Evolutionary conservation across 2,329 filamentous ascomycete species (phyloP), one percentile per base, ranked within the genome.

Genomic region (Whalleya microplaca): DNA sequence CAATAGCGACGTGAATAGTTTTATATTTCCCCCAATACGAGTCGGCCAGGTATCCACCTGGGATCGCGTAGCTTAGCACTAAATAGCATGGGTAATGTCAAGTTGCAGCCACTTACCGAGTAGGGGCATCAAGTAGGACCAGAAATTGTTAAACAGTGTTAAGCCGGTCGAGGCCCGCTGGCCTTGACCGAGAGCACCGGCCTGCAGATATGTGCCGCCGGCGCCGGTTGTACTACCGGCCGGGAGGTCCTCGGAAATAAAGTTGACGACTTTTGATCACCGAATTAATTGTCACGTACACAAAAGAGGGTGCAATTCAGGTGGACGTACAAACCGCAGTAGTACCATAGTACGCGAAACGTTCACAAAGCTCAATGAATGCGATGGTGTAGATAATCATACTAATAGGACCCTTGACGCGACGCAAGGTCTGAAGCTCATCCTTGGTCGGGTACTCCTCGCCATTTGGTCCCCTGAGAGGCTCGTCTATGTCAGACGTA

Each of bases 341-440:
- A 8, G 82, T 84, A 41, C 86, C 86, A 66, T 87, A 88, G 74
- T 85, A 88, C 4, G 83, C 82, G 66, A 87, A 87, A 18, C 84
- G 79, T 70, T 88, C 85, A 71, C 83, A 86, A 45, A 88, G 69
- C 71, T 89, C 85, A 45, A 87, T 80, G 63, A 88, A 84, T 1
- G 82, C 84, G 51, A 89, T 78, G 5, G 81, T 85, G 69, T 80
- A 86, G 2, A 80, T 76, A 8, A 76, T 75, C 78, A 78, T 84
- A 8, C 79, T 80, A 18, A 87, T 78, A 59, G 74, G 76, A 48
- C 80, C 82, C 37, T 80, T 77, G 9, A 85, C 76, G 59, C 82
- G 81, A 37, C 77, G 77, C 4, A 85, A 71, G 3, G 80, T 81
- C 2, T 61, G 61, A n/a, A 83, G 65, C 43, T 85, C 82, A 59